A percentile compares a stretch with the other conserved stretches of the same genome.
Evolutionary conservation across 2,329 filamentous ascomycete genomes (phyloP).

Genomic region (Parafenestella ontariensis): DNA sequence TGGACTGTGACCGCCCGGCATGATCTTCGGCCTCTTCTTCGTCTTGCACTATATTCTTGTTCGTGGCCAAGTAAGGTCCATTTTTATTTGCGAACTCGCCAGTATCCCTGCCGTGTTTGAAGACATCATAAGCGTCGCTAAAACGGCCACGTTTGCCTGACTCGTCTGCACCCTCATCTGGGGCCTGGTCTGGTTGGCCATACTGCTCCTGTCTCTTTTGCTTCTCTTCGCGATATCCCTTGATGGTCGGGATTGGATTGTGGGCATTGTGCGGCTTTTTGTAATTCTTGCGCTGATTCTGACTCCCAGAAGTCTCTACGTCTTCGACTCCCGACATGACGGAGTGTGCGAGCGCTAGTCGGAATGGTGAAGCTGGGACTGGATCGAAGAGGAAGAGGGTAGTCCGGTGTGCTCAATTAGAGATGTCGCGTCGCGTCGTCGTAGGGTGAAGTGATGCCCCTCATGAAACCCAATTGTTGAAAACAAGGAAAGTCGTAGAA

Average conservation of each 20-base stretch:
- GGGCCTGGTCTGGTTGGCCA: conserved; percentile 28
- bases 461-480: conserved; percentile 1
- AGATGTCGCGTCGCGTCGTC: background rate
- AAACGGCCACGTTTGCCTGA: conserved; percentile 45
- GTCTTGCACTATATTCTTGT: conserved; percentile 46
- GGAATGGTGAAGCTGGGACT: background rate
- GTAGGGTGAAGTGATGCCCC: background rate
- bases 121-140: conserved; percentile 45
- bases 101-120: conserved; percentile 39
- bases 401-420: conserved; percentile 15
- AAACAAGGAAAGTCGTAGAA: conserved; percentile 23
- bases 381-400: background rate
- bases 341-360: background rate
- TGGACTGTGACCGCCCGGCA: conserved; percentile 31
- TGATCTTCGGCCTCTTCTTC: conserved; percentile 42
- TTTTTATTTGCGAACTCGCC: conserved; percentile 29
- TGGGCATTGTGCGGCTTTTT: conserved; percentile 53
- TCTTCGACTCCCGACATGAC: conserved; percentile 54
- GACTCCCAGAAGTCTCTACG: too few species aligned
- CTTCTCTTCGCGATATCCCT: conserved; percentile 57
- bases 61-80: conserved; percentile 43
- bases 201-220: conserved; percentile 49
- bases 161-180: conserved; percentile 24
- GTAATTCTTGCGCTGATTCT: conserved; percentile 44
- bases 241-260: conserved; percentile 56